phyloP scores from a whole-genome alignment of 1,139 yeast species.

The Candida gigantensis region DNA sequence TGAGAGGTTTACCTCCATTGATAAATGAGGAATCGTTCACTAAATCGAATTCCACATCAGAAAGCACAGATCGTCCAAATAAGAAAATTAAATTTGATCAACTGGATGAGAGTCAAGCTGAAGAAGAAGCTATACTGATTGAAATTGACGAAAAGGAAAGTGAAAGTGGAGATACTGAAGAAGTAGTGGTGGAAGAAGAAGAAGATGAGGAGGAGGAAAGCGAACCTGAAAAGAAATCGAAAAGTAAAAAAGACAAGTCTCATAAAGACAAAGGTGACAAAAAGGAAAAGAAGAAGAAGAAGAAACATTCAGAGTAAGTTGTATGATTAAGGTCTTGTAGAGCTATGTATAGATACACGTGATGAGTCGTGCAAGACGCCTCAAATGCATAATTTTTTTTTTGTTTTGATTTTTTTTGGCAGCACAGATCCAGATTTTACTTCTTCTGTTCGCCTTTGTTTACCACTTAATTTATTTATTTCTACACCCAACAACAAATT shows the following conservation, averaged over 20 bases:
- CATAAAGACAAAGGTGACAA: constrained; percentile 42
- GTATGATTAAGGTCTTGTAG: neutral
- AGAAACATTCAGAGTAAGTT: constrained; percentile 3
- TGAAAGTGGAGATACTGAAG: constrained; percentile 17
- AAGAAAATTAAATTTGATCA: constrained; percentile 34
- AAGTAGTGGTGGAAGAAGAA: constrained; percentile 17
- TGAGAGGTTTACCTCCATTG: constrained; percentile 70
- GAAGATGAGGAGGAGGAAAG: no score
- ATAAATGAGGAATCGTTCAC: constrained; percentile 26
- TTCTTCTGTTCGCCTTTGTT: neutral
- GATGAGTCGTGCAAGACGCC: constrained; percentile 13
- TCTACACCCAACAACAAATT: no score
- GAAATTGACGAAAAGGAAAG: constrained; percentile 18
- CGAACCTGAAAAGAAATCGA: constrained; percentile 18
- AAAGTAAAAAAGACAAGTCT: constrained; percentile 17
- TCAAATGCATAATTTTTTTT: constrained; percentile 3
- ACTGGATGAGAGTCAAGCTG: constrained; percentile 18
- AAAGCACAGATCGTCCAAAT: constrained; percentile 21
- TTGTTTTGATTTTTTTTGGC: constrained; percentile 4
- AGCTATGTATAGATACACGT: no score
- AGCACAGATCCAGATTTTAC: no score
- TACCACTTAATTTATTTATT: no score
- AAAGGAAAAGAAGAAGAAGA: constrained; percentile 22
- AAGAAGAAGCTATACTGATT: constrained; percentile 16
- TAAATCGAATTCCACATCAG: constrained; percentile 25